Conservation (phyloP, 768 basidiomycete genomes). For the Wakefieldia striispora region DNA sequence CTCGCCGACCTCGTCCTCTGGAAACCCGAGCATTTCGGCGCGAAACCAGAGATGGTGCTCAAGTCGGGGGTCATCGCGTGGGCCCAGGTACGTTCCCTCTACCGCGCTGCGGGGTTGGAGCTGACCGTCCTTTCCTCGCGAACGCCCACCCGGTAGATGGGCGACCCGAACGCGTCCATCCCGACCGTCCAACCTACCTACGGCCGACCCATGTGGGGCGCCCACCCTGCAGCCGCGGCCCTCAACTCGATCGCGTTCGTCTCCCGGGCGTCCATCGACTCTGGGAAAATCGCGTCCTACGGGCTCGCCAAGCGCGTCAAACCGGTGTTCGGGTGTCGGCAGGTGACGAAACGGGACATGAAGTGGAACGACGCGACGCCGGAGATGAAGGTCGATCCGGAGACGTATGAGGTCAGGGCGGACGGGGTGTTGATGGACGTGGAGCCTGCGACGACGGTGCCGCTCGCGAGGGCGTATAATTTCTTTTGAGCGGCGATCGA, state of each 20-base stretch:
- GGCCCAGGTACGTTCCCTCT: slow-evolving; percentile 63
- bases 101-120: no score
- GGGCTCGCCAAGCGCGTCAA: slow-evolving; percentile 67
- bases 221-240: slow-evolving; percentile 72
- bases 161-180: slow-evolving; percentile 95
- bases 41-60: slow-evolving; percentile 90
- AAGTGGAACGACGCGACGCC: slow-evolving; percentile 88
- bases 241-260: slow-evolving; percentile 87
- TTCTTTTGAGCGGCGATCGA: slow-evolving; percentile 56
- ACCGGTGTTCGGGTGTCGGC: slow-evolving; percentile 74
- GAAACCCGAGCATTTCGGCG: slow-evolving; percentile 92
- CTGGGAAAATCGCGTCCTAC: slow-evolving; percentile 62
- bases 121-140: no score
- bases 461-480: slow-evolving; percentile 74
- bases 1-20: slow-evolving; percentile 95
- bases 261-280: slow-evolving; percentile 64
- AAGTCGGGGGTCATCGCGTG: slow-evolving; percentile 93
- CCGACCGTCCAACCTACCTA: slow-evolving; percentile 91
- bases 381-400: slow-evolving; percentile 86
- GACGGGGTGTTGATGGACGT: slow-evolving; percentile 79
- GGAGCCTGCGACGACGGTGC: slow-evolving; percentile 64
- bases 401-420: slow-evolving; percentile 81
- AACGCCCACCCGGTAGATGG: slow-evolving; percentile 57
- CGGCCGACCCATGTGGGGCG: slow-evolving; percentile 92
- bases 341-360: slow-evolving; percentile 83